Conservation (phyloP, 2,329 filamentous ascomycete genomes). For the Corynespora cassiicola region DNA sequence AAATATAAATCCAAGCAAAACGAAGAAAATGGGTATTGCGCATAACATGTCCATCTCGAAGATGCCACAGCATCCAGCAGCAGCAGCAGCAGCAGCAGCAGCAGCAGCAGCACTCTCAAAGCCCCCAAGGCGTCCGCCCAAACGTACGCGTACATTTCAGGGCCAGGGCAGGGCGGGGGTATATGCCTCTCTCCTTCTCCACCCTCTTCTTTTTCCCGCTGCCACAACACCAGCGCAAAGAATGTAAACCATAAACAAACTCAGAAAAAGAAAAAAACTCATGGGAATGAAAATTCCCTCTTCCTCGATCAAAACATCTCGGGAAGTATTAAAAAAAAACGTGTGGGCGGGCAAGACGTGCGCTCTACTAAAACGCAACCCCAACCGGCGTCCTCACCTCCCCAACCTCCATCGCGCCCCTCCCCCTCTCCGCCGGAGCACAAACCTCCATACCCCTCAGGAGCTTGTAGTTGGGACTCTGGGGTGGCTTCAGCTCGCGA, state of each 20-base stretch:
- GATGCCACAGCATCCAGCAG: too few species aligned
- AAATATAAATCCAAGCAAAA: too few species aligned
- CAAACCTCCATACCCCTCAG: slow-evolving; percentile 40
- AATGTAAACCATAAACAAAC: slow-evolving; percentile 18
- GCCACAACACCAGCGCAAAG: too few species aligned
- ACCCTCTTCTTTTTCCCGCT: too few species aligned
- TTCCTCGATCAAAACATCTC: background rate
- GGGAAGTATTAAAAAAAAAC: background rate
- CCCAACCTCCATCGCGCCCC: slow-evolving; percentile 8
- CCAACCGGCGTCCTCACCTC: slow-evolving; percentile 29
- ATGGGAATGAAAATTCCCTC: background rate
- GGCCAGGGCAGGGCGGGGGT: too few species aligned
- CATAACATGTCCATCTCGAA: too few species aligned
- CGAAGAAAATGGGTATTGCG: too few species aligned
- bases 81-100: too few species aligned
- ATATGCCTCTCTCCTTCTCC: too few species aligned
- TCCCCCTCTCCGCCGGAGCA: slow-evolving; percentile 21
- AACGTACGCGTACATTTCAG: too few species aligned
- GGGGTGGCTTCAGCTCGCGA: slow-evolving; percentile 29
- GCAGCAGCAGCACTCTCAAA: too few species aligned
- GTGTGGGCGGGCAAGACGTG: background rate
- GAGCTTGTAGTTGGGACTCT: slow-evolving; percentile 31
- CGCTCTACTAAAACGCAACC: slow-evolving; percentile 36
- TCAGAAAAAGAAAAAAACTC: slow-evolving; percentile 1
- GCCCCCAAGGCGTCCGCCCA: too few species aligned